Evolutionary conservation across 768 basidiomycete genomes (phyloP).

Genomic region (Russula emetica): DNA sequence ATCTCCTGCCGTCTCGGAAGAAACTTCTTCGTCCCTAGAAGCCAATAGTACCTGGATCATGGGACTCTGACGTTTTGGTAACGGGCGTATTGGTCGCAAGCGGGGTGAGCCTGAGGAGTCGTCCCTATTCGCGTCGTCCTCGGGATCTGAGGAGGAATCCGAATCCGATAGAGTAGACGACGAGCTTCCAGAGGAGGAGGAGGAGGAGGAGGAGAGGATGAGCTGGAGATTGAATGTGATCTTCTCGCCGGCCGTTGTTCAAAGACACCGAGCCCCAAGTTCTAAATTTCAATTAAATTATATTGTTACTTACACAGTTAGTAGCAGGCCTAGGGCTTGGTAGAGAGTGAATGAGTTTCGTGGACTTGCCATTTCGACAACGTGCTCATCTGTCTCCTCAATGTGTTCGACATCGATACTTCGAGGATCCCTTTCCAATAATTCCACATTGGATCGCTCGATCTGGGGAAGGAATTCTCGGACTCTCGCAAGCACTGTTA

Average conservation of each 20-base stretch:
- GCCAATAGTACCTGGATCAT: too few species aligned
- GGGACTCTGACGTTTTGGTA: too few species aligned
- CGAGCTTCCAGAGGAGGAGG: slow-evolving; percentile 15
- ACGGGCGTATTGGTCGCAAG: not conserved
- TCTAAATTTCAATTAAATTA: slow-evolving; percentile 10
- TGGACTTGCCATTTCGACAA: slow-evolving; percentile 59
- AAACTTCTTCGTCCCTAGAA: too few species aligned
- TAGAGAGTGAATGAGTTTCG: not conserved
- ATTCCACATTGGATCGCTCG: slow-evolving; percentile 56
- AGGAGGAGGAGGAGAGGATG: slow-evolving; percentile 12
- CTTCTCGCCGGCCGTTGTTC: slow-evolving; percentile 25
- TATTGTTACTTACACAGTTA: not conserved
- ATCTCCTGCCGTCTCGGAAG: too few species aligned
- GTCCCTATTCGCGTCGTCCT: not conserved
- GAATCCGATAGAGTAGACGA: not conserved
- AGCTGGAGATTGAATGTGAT: slow-evolving; percentile 23
- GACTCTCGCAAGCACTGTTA: slow-evolving; percentile 59
- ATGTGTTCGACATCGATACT: slow-evolving; percentile 72
- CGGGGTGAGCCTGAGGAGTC: not conserved
- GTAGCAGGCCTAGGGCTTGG: too few species aligned
- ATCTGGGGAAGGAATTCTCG: slow-evolving; percentile 65
- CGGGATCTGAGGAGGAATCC: not conserved
- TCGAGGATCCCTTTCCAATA: slow-evolving; percentile 46
- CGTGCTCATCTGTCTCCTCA: slow-evolving; percentile 42
- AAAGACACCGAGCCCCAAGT: slow-evolving; percentile 32